Evolutionary conservation across 345 rosid genomes (phyloP), one percentile per base, ranked within the genome.

Genomic region (Arabis alpina): DNA sequence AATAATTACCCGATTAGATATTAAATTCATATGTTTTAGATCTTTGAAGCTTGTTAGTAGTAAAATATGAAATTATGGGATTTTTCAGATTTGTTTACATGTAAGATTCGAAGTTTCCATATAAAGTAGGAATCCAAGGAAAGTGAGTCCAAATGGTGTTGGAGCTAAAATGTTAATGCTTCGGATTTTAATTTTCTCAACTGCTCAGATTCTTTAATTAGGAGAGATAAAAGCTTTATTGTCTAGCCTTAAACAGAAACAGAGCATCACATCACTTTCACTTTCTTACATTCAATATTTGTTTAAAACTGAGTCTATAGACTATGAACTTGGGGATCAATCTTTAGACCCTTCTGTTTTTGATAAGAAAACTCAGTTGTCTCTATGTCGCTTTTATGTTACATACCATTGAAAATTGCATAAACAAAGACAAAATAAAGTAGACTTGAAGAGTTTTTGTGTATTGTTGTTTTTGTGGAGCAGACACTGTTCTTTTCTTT

Each of bases 401-500:
- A 24, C 68, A 69, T 61, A 69, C 62, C 66, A 76, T 57, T 12
- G 28, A 70, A 55, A 56, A 14, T 44, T 64, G 48, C 50, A 61
- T 47, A 74, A 66, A 14, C 42, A 68, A 68, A 61, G 12, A 70
- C 40, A 36, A 56, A 64, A 69, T 6, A 70, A 43, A 41, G 28
- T 12, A 54, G 11, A 6, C 53, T 57, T 75, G 58, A 61, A 28
- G 63, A 76, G 71, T 54, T 50, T 25, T 70, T 76, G 40, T 76
- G 75, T 69, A 44, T 61, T 61, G 44, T 62, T 63, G 71, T 69
- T 66, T 58, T 74, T 61, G 57, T 68, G 51, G 79, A 76, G 80
- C 71, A 76, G 80, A 76, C 80, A 70, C 59, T 63, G 68, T 51
- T 76, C 71, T 70, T 76, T 70, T 64, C 79, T 76, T 76, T 71